Percentiles rank a stretch among this genome's conserved stretches.
phyloP scores from a whole-genome alignment of 148 eudicot genomes.

The Chenopodium berlandieri region DNA sequence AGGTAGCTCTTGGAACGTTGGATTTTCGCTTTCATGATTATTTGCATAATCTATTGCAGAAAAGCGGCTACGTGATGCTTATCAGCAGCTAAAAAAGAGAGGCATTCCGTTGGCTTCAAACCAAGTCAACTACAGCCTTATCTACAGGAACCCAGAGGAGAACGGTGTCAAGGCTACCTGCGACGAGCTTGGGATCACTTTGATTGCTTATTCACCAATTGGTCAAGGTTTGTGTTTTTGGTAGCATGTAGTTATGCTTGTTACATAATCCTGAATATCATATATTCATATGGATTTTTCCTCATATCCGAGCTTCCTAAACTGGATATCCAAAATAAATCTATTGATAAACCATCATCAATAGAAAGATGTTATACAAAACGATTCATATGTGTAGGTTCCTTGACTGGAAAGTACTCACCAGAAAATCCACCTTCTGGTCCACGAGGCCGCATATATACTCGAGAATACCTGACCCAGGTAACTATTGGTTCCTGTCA shows the following conservation, averaged over 20 bases:
- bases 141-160: slow-evolving; percentile 82
- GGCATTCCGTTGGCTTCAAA: slow-evolving; percentile 95
- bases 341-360: background rate
- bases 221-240: slow-evolving; percentile 64
- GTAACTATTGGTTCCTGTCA: slow-evolving; percentile 29
- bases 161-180: slow-evolving; percentile 96
- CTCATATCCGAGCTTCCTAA: too few species aligned
- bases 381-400: slow-evolving; percentile 46
- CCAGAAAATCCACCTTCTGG: slow-evolving; percentile 89
- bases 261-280: background rate
- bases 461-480: slow-evolving; percentile 64
- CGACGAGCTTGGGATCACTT: slow-evolving; percentile 90
- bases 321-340: background rate
- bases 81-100: slow-evolving; percentile 66
- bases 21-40: background rate
- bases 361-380: background rate
- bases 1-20: background rate
- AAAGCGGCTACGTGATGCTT: slow-evolving; percentile 81
- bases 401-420: slow-evolving; percentile 86
- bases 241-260: background rate
- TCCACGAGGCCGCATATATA: slow-evolving; percentile 86
- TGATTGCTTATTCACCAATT: slow-evolving; percentile 93
- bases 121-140: slow-evolving; percentile 98
- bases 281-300: too few species aligned
- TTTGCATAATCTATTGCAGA: slow-evolving; percentile 40